Evolutionary conservation across 169 alveolate genomes (phyloP).

Genomic region (Plasmodium cynomolgi): DNA sequence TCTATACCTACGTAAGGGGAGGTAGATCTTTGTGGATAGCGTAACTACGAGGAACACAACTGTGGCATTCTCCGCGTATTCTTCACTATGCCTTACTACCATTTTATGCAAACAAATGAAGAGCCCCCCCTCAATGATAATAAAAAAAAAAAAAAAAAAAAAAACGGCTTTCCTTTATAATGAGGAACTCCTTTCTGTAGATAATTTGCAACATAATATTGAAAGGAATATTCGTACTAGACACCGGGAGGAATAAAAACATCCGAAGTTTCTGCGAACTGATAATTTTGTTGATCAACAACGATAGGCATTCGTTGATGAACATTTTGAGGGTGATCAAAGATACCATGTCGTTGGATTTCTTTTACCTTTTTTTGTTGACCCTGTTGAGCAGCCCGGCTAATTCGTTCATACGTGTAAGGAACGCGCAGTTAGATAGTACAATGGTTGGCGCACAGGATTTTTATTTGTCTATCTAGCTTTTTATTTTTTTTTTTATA

Average conservation of each 20-base stretch:
- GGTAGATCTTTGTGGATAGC: not conserved
- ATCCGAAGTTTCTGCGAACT: slow-evolving; percentile 59
- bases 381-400: slow-evolving; percentile 12
- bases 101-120: not conserved
- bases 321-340: slow-evolving; percentile 36
- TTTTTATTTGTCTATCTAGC: not conserved
- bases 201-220: slow-evolving; percentile 50
- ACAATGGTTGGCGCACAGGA: not conserved
- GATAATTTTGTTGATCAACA: slow-evolving; percentile 39
- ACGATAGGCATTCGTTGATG: slow-evolving; percentile 31
- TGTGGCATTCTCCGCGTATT: not conserved
- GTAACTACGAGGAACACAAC: not conserved
- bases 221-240: slow-evolving; percentile 34
- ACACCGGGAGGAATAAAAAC: slow-evolving; percentile 25
- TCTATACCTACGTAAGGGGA: not conserved
- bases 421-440: not conserved
- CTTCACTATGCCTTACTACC: not conserved
- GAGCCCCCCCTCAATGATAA: not conserved
- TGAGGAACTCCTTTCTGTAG: slow-evolving; percentile 5
- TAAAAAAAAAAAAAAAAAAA: not conserved
- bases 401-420: slow-evolving; percentile 27
- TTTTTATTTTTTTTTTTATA: not conserved
- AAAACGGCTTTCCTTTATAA: not conserved
- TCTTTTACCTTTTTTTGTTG: slow-evolving; percentile 59
- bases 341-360: slow-evolving; percentile 37